A percentile compares a stretch with the other conserved stretches of the same genome.
Conservation (phyloP, 352 stramenopile genomes). For the Globisporangium nunn region DNA sequence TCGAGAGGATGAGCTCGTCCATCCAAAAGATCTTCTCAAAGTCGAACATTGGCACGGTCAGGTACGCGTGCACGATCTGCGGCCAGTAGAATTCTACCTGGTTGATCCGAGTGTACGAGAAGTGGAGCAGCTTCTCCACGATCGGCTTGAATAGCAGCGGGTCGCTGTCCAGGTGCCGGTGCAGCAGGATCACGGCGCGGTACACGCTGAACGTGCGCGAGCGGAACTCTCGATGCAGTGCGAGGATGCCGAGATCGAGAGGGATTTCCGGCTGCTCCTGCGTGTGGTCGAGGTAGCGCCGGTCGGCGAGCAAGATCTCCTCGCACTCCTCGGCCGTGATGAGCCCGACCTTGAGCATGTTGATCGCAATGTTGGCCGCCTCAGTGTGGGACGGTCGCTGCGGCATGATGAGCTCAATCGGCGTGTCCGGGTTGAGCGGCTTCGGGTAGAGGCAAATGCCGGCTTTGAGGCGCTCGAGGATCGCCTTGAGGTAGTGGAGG, state of each 20-base stretch:
- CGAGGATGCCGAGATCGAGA: constrained; percentile 80
- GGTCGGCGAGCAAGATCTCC: constrained; percentile 76
- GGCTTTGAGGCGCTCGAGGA: constrained; percentile 78
- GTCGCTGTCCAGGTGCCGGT: constrained; percentile 81
- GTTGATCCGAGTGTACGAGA: constrained; percentile 86
- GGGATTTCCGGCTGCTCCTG: constrained; percentile 81
- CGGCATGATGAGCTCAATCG: constrained; percentile 86
- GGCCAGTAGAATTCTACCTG: constrained; percentile 91
- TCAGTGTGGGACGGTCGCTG: constrained; percentile 74
- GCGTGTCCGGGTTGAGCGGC: constrained; percentile 73
- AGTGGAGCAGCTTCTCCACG: constrained; percentile 75
- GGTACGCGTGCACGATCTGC: constrained; percentile 85
- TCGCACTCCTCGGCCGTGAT: constrained; percentile 87
- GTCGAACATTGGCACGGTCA: constrained; percentile 85
- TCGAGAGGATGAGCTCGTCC: constrained; percentile 82
- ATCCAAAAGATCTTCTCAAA: constrained; percentile 89
- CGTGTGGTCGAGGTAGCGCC: constrained; percentile 78
- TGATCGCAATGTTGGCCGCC: constrained; percentile 81
- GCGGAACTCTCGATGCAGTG: constrained; percentile 83
- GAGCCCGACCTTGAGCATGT: constrained; percentile 72
- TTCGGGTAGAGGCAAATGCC: constrained; percentile 84
- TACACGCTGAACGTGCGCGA: constrained; percentile 75
- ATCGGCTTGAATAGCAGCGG: constrained; percentile 84
- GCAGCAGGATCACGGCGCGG: constrained; percentile 76
- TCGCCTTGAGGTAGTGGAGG: constrained; percentile 80